A percentile compares a stretch with the other conserved stretches of the same genome.
Evolutionary conservation across 2,329 filamentous ascomycete species (phyloP).

Genomic region (Exutisphaerella laricina): DNA sequence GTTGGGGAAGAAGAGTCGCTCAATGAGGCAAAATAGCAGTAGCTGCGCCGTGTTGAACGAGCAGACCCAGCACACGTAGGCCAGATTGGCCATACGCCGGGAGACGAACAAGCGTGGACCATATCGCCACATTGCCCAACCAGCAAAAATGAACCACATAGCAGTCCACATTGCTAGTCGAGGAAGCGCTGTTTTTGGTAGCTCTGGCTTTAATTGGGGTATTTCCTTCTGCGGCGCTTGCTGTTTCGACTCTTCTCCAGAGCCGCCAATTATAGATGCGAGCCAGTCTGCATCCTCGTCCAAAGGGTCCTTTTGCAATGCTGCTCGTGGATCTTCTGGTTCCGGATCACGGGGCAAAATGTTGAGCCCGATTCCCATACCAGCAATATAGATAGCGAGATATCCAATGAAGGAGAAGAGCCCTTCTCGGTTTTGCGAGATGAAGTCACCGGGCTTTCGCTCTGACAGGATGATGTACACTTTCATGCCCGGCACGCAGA

Average conservation of each 20-base stretch:
- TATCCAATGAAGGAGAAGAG: slow-evolving; percentile 95
- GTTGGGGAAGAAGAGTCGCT: slow-evolving; percentile 70
- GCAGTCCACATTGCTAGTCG: slow-evolving; percentile 60
- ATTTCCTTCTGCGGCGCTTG: slow-evolving; percentile 16
- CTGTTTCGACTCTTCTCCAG: slow-evolving; percentile 12
- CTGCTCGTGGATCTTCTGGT: slow-evolving; percentile 14
- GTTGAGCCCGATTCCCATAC: slow-evolving; percentile 75
- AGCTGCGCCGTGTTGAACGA: slow-evolving; percentile 86
- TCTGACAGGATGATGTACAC: slow-evolving; percentile 77
- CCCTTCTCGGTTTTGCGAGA: slow-evolving; percentile 90
- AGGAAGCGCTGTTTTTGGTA: slow-evolving; percentile 26
- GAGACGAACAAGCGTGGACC: slow-evolving; percentile 75
- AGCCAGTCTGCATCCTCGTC: slow-evolving; percentile 36
- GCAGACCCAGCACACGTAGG: slow-evolving; percentile 89
- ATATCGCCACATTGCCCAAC: slow-evolving; percentile 62
- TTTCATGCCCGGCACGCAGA: slow-evolving; percentile 66
- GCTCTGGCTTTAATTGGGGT: slow-evolving; percentile 23
- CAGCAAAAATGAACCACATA: slow-evolving; percentile 66
- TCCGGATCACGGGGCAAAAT: slow-evolving; percentile 57
- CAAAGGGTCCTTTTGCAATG: slow-evolving; percentile 21
- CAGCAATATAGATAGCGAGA: slow-evolving; percentile 86
- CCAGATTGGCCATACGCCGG: slow-evolving; percentile 82
- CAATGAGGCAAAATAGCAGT: slow-evolving; percentile 68
- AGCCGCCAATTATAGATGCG: slow-evolving; percentile 29
- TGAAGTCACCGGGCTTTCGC: slow-evolving; percentile 57